Conservation (phyloP, 768 basidiomycete genomes). For the Auriscalpium orientale region DNA sequence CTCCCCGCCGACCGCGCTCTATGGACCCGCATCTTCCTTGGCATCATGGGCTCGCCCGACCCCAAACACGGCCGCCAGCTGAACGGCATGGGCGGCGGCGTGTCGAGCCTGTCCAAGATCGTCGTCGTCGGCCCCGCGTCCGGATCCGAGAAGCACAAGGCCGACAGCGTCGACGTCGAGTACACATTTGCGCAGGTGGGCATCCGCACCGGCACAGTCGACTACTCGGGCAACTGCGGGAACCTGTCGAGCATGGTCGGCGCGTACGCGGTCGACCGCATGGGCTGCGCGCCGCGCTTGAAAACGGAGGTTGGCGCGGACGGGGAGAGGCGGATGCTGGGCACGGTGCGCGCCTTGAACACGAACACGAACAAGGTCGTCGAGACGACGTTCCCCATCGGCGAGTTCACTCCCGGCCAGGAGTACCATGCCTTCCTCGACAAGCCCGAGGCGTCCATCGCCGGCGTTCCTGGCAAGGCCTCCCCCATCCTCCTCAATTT, state of each 20-base stretch:
- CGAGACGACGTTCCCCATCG: conserved; percentile 62
- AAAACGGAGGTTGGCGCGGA: conserved; percentile 2
- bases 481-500: conserved; percentile 64
- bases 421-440: conserved; percentile 22
- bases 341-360: conserved; percentile 55
- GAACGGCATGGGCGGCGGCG: conserved; percentile 77
- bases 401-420: conserved; percentile 22
- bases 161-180: conserved; percentile 47
- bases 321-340: not conserved
- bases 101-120: conserved; percentile 70
- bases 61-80: conserved; percentile 58
- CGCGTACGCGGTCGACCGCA: conserved; percentile 63
- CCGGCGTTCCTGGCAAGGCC: conserved; percentile 60
- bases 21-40: conserved; percentile 59
- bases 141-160: conserved; percentile 28
- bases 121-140: conserved; percentile 53
- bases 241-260: conserved; percentile 71
- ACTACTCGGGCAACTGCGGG: conserved; percentile 70
- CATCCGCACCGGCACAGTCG: conserved; percentile 50
- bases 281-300: conserved; percentile 33
- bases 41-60: conserved; percentile 81
- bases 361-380: conserved; percentile 67
- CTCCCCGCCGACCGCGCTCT: conserved; percentile 43
- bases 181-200: conserved; percentile 60
- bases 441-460: conserved; percentile 45